Conservation (phyloP, 2,329 filamentous ascomycete species). For the Pseudogymnoascus sp. region DNA sequence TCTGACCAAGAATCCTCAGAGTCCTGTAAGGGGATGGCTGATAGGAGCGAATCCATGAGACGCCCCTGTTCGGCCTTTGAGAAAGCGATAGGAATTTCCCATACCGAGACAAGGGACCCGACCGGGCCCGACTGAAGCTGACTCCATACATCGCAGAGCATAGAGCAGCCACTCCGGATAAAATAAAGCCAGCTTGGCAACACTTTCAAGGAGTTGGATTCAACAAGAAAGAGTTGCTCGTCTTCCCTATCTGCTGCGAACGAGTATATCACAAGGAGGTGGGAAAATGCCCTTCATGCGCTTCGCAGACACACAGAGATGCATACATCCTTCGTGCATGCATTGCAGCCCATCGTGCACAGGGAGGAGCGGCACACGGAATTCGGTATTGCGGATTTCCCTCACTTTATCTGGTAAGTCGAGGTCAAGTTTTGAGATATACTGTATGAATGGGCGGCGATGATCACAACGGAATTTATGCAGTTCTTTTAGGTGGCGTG, state of each 20-base stretch:
- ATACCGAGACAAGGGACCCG: slow-evolving; percentile 9
- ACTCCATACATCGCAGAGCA: slow-evolving; percentile 17
- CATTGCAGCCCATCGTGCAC: slow-evolving; percentile 24
- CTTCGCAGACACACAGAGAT: slow-evolving; percentile 28
- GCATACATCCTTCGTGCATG: slow-evolving; percentile 19
- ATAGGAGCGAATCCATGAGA: slow-evolving; percentile 9
- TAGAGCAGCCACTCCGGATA: slow-evolving; percentile 15
- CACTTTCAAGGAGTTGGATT: neutral
- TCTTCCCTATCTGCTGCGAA: slow-evolving; percentile 18
- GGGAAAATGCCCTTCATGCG: slow-evolving; percentile 25
- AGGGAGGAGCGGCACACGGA: slow-evolving; percentile 24
- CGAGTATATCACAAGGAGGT: slow-evolving; percentile 17
- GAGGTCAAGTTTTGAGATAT: slow-evolving; percentile 19
- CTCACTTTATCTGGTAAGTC: slow-evolving; percentile 20
- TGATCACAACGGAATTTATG: slow-evolving; percentile 17
- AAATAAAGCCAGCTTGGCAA: slow-evolving; percentile 18
- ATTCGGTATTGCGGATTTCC: slow-evolving; percentile 17
- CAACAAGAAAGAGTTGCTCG: slow-evolving; percentile 13
- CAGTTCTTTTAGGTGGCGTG: slow-evolving; percentile 22
- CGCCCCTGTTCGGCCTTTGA: neutral
- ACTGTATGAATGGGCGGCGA: slow-evolving; percentile 18
- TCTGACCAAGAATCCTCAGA: slow-evolving; percentile 10
- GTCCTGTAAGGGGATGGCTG: slow-evolving; percentile 3
- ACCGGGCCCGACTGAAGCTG: slow-evolving; percentile 13
- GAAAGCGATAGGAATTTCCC: slow-evolving; percentile 14